A percentile compares a stretch with the other conserved stretches of the same genome.
Evolutionary conservation across 1,284 basidiomycete genomes (phyloP).

Genomic region (Heliocybe sulcata): DNA sequence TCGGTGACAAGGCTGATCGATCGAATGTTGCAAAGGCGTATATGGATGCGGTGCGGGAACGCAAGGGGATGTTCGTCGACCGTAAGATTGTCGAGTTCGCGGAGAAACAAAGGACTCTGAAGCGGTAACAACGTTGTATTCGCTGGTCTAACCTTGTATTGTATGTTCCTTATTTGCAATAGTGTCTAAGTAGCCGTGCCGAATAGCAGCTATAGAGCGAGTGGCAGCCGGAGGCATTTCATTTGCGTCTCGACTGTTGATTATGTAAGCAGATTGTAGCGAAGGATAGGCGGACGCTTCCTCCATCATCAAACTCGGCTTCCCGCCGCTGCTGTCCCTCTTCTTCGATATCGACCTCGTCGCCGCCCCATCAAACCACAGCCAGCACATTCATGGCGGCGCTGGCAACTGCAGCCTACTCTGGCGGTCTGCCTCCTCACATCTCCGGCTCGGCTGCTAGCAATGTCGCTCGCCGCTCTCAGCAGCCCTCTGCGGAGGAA

Average conservation of each 20-base stretch:
- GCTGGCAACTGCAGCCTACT: background rate
- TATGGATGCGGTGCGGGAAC: conserved; percentile 85
- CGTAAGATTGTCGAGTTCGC: conserved; percentile 89
- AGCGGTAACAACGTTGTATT: conserved; percentile 45
- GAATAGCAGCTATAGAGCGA: background rate
- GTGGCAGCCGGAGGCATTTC: background rate
- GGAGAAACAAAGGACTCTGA: conserved; percentile 96
- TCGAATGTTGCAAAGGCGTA: conserved; percentile 93
- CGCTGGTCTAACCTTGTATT: background rate
- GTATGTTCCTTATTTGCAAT: background rate
- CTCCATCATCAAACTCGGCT: background rate
- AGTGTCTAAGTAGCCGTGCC: background rate
- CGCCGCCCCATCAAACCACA: background rate
- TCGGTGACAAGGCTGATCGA: conserved; percentile 93
- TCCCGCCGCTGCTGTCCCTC: background rate
- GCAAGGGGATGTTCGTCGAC: conserved; percentile 96
- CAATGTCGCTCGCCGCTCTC: background rate
- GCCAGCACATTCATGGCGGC: background rate
- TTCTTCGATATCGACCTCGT: background rate
- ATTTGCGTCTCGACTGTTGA: background rate
- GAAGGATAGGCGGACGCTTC: background rate
- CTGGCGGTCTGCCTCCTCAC: background rate
- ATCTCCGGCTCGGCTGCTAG: background rate
- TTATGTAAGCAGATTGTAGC: conserved; percentile 1
- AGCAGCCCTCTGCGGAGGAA: conserved; percentile 24